Base-by-base conservation (phyloP, 179 eudicot species). In the Spergularia azorica region DNA sequence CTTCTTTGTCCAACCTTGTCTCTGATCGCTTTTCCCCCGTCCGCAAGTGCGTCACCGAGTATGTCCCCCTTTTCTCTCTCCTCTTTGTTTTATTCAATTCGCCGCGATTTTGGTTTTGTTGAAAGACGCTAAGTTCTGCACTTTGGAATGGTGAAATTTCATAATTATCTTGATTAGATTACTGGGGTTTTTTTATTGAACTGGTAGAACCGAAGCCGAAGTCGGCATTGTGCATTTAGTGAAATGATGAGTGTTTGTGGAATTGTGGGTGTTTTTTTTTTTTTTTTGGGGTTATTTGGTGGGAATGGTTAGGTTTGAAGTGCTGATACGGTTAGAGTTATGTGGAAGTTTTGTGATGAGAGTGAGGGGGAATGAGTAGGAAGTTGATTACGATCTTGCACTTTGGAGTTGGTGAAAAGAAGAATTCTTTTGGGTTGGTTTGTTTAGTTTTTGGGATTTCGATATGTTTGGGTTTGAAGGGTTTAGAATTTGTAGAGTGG, bases 1-100 rank as follows among this genome's bases (percentile, higher is more conserved):
- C 93, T 73, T 79, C 76, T 2, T 61, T 95, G 50, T 71, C 93
- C 50, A 83, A 83, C 14, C 87, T 95, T 54, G 78, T 80, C 51
- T 69, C 88, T 18, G 96, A 95, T 68, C 80, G 72, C 50, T 86
- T 79, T 59, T 88, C 94, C 63, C 97, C 97, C 18, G 87, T 88
- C 74, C 96, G 98, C 73, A 88, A 87, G 83, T 81, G 82, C 55
- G 71, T 85, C 57, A 78, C 80, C 54, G 82, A 89, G 97, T 94
- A 81, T 9, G 88, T 63, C 10, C 58, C 36, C 72, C 2, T 52
- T 9, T 8, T 61, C 17, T 55, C 13, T 7, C 26, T 72, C 50
- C 20, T 12, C 41, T 38, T 56, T 63, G 15, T 9, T 3, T 38
- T 16, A 2, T 41, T 1, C 11, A 20, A 10, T 52, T 3, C 14